These are phyloP conservation scores for Fraxinus baroniana DNA, from an alignment of 305 asterid genomes.

Conservation along the genomic window DNA sequence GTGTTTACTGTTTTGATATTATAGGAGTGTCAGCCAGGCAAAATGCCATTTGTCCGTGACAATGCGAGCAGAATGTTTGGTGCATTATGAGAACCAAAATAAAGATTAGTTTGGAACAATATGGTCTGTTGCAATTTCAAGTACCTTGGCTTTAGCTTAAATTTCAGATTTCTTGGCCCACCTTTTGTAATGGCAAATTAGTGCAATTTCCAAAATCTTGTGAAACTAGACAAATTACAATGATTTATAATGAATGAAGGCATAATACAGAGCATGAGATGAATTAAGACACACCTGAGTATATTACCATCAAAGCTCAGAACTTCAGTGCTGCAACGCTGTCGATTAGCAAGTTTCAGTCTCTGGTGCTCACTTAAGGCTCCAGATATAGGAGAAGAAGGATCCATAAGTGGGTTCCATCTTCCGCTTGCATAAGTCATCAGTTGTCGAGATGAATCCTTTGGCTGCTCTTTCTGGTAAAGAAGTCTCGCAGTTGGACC, in stretches of 20 bases:
- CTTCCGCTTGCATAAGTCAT: conserved; percentile 95
- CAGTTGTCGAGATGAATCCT: conserved; percentile 55
- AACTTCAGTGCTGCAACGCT: conserved; percentile 79
- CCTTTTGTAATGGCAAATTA: background rate
- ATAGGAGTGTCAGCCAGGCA: background rate
- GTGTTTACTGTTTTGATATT: background rate
- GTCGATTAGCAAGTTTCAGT: conserved; percentile 86
- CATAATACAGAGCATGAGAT: background rate
- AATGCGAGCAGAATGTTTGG: background rate
- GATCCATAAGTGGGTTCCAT: conserved; percentile 92
- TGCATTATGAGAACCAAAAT: background rate
- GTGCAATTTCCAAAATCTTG: background rate
- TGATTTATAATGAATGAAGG: background rate
- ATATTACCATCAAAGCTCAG: conserved; percentile 93
- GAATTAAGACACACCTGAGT: conserved; percentile 59
- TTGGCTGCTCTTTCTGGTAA: conserved; percentile 84
- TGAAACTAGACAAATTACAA: background rate
- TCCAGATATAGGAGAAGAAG: conserved; percentile 97
- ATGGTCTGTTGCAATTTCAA: background rate
- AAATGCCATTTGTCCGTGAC: background rate
- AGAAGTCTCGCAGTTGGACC: conserved; percentile 89
- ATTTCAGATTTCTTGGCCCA: background rate
- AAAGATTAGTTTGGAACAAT: background rate
- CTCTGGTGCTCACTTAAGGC: conserved; percentile 84
- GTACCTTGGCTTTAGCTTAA: background rate